A percentile compares a stretch with the other conserved stretches of the same genome.
Conservation (phyloP, 345 rosid genomes). For the Draba incana region DNA sequence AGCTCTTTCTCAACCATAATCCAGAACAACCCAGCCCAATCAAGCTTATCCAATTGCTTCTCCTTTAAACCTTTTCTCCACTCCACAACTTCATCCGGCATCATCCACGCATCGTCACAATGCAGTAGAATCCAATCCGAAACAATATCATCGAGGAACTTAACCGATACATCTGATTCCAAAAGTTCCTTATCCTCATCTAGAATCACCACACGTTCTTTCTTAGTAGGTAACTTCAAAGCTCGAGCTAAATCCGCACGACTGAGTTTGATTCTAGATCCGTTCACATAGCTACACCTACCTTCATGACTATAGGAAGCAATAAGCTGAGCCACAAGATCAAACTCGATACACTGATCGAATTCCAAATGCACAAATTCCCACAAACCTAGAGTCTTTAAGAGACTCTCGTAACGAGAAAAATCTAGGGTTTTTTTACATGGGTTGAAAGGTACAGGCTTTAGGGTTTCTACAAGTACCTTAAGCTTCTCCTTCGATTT, state of each 20-base stretch:
- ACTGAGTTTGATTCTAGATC: constrained; percentile 50
- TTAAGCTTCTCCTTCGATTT: constrained; percentile 54
- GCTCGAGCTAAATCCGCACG: constrained; percentile 80
- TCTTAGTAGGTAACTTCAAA: constrained; percentile 55
- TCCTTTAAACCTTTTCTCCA: constrained; percentile 49
- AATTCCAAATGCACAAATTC: constrained; percentile 69
- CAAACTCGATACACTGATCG: constrained; percentile 44
- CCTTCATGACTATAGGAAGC: constrained; percentile 43
- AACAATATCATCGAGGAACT: constrained; percentile 57
- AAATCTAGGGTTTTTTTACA: constrained; percentile 50
- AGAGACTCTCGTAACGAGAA: constrained; percentile 50
- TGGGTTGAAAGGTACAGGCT: constrained; percentile 60
- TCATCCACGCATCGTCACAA: constrained; percentile 65
- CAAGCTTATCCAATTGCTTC: constrained; percentile 63
- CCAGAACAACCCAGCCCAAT: constrained; percentile 78
- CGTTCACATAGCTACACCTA: constrained; percentile 60
- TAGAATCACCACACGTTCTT: constrained; percentile 29
- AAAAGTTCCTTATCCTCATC: constrained; percentile 37
- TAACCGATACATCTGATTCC: constrained; percentile 52
- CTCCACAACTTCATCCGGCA: constrained; percentile 59
- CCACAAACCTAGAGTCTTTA: constrained; percentile 69
- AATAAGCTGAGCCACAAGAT: constrained; percentile 63
- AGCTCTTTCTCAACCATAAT: constrained; percentile 80
- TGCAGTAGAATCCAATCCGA: constrained; percentile 69
- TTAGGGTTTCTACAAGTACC: constrained; percentile 45